Conservation (phyloP, 768 basidiomycete genomes). For the Cystofilobasidium capitatum region DNA sequence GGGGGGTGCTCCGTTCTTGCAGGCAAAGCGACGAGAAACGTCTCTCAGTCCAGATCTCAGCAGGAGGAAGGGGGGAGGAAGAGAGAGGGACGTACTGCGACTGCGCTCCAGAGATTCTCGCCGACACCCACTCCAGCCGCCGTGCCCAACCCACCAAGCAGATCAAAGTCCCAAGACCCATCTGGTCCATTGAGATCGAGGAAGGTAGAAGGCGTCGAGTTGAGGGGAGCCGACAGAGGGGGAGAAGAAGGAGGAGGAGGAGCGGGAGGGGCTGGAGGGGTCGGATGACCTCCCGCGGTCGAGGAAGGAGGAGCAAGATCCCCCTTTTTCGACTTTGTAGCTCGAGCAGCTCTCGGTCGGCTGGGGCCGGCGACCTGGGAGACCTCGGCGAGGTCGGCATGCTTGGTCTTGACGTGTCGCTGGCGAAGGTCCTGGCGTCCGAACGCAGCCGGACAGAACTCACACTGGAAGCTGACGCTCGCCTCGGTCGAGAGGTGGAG, state of each 20-base stretch:
- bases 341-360: neutral
- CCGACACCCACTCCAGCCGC: no score
- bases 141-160: neutral
- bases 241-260: neutral
- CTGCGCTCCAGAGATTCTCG: no score
- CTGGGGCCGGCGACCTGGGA: neutral
- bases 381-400: conserved; percentile 21
- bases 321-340: neutral
- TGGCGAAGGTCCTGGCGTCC: conserved; percentile 28
- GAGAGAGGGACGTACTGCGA: no score
- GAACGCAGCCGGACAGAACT: conserved; percentile 27
- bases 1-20: no score
- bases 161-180: neutral
- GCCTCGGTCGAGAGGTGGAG: conserved; percentile 16
- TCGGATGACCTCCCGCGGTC: no score
- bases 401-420: conserved; percentile 30
- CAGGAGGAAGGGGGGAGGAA: no score
- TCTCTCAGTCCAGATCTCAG: no score
- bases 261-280: no score
- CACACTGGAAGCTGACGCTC: conserved; percentile 23
- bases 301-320: no score
- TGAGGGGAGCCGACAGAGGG: neutral
- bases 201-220: no score
- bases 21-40: no score
- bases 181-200: neutral